These are phyloP conservation scores for Tubosaeta sp. DNA, from an alignment of 768 basidiomycete species.

Conservation along the genomic window DNA sequence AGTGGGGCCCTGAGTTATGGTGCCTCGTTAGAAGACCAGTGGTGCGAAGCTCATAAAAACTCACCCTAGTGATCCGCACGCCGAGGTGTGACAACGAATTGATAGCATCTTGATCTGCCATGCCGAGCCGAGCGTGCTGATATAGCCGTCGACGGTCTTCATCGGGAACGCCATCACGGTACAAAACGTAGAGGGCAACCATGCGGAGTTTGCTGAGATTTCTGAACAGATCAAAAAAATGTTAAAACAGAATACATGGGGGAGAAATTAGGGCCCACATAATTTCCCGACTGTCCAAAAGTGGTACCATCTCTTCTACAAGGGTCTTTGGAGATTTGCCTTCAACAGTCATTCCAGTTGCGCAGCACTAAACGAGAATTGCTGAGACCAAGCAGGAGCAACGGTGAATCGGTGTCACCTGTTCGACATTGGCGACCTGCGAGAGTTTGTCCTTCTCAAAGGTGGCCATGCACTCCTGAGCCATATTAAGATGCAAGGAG, in stretches of 20 bases:
- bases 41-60: slow-evolving; percentile 16
- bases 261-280: slow-evolving; percentile 47
- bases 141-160: slow-evolving; percentile 93
- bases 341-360: slow-evolving; percentile 87
- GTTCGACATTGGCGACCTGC: slow-evolving; percentile 83
- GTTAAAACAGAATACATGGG: background rate
- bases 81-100: slow-evolving; percentile 84
- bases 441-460: slow-evolving; percentile 88
- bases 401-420: slow-evolving; percentile 42
- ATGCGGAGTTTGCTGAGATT: slow-evolving; percentile 93
- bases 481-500: slow-evolving; percentile 95
- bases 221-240: slow-evolving; percentile 37
- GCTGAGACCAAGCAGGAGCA: background rate
- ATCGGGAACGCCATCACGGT: slow-evolving; percentile 96
- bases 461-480: slow-evolving; percentile 92
- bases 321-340: slow-evolving; percentile 93
- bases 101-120: slow-evolving; percentile 90
- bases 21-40: background rate
- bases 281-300: slow-evolving; percentile 83
- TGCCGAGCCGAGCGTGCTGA: slow-evolving; percentile 85
- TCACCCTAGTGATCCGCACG: slow-evolving; percentile 75
- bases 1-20: slow-evolving; percentile 49
- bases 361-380: slow-evolving; percentile 65
- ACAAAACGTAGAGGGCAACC: slow-evolving; percentile 91
- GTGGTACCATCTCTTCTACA: slow-evolving; percentile 98